These are phyloP conservation scores for Aspergillus melleus DNA, from an alignment of 2,329 filamentous ascomycete genomes.

Conservation along the genomic window DNA sequence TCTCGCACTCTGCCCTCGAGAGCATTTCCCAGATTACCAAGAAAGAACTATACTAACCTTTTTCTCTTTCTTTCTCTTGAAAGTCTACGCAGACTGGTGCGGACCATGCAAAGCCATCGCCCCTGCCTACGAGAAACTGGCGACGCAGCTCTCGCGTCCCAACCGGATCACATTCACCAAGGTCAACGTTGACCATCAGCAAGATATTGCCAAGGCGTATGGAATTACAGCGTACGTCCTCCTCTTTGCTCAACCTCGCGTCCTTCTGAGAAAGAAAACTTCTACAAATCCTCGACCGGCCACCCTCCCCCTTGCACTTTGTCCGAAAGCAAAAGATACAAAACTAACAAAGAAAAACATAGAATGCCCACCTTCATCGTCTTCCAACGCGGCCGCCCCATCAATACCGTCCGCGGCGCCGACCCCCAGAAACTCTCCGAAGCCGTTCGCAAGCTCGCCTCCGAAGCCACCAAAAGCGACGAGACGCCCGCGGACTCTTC, in stretches of 20 bases:
- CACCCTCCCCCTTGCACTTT: too few species aligned
- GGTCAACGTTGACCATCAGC: conserved; percentile 77
- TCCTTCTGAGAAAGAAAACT: not conserved
- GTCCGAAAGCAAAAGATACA: not conserved
- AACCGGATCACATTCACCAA: conserved; percentile 80
- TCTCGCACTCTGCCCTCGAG: not conserved
- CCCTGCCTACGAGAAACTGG: conserved; percentile 77
- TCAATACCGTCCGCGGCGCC: conserved; percentile 71
- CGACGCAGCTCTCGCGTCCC: conserved; percentile 67
- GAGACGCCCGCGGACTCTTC: conserved; percentile 40
- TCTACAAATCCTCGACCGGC: not conserved
- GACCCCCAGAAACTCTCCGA: conserved; percentile 69
- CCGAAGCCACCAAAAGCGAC: conserved; percentile 57
- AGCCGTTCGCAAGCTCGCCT: conserved; percentile 68
- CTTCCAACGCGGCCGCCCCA: conserved; percentile 69
- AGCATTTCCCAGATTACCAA: not conserved
- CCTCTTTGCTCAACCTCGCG: too few species aligned
- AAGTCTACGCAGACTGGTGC: conserved; percentile 84
- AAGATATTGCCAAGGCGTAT: conserved; percentile 72
- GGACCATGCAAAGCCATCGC: conserved; percentile 80
- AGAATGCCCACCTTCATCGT: conserved; percentile 91
- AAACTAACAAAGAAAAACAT: conserved; percentile 4
- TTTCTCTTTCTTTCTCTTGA: conserved; percentile 7
- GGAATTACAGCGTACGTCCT: conserved; percentile 62
- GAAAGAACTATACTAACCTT: not conserved